Evolutionary conservation across 352 stramenopile species (phyloP), one percentile per base, ranked within the genome.

Genomic region (Phytopythium kandeliae): DNA sequence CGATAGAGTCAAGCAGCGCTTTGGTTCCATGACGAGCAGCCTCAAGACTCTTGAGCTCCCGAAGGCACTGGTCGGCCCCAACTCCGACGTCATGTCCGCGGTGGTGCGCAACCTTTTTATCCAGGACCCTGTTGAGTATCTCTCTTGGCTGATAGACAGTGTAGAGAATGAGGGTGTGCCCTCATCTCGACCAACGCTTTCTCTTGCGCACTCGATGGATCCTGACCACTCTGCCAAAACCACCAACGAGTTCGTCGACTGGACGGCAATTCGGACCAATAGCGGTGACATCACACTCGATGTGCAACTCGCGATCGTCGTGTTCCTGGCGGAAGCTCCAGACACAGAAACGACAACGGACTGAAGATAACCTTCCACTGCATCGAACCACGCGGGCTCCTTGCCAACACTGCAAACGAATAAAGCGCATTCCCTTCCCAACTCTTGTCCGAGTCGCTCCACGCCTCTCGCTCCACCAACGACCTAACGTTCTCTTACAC

Each of bases 81-180:
- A 45, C 21, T n/a, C 21, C 4, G 22, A 45, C 11, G 21, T 19
- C 11, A 30, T 45, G 19, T 46, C 37, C 1, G 28, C 55, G n/a
- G 67, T 71, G 3, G 67, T 81, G 34, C 71, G 66, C 10, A 67
- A 66, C 16, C 57, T 87, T 0, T 66, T 87, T 6, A 35, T 56
- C 9, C 47, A 67, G 2, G 73, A 84, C 5, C 66, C 67, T 0
- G 63, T 75, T 38, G 69, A 78, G 44, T 80, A 82, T 56, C n/a
- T 67, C 9, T 59, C 79, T 9, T 26, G 34, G 4, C 48, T 87
- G 4, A 57, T 87, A 13, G 61, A 74, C 9, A 62, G 67, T 31
- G 65, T 61, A 0, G 55, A 73, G 13, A 38, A 68, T 3, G 73
- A 87, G 42, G 63, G 72, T 19, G 62, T 72, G 38, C 65, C 50